Base-by-base conservation (phyloP, 352 stramenopile genomes). In the Hyaloperonospora arabidopsidis region DNA sequence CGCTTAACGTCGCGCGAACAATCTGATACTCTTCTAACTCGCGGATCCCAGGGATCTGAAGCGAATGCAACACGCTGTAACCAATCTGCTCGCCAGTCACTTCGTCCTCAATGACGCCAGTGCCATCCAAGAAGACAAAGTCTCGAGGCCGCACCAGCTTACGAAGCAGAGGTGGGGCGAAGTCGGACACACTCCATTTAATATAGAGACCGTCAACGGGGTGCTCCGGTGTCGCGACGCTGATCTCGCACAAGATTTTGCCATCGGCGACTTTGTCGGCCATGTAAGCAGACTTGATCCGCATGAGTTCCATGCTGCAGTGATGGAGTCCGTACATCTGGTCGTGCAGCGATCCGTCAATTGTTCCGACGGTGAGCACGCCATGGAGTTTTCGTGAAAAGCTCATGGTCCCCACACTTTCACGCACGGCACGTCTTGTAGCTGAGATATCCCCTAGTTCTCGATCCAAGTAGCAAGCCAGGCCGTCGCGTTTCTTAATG, bases 241-340 rank as follows among this genome's bases (percentile, higher is more conserved):
- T 41, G 19, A 88, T 54, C n/a, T 63, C 54, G 0, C 57, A 52
- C 1, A 88, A 47, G 19, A 86, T 65, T 10, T 58, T 67, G 29
- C 62, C 70, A 59, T 88, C 75, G 21, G 65, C 56, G 47, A 80
- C 79, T 47, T 76, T 75, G 48, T 79, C 69, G 2, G 50, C 39
- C 45, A 72, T 64, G 57, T 82, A 84, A 21, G 72, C 64, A 0
- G 73, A 67, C 57, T 77, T 79, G 52, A 87, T 75, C 17, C 58
- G 52, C 70, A 85, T 76, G 32, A 67, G 60, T 5, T 70, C 65
- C 40, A 70, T 73, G 17, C 65, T 80, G 32, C 72, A 63, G 59
- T 70, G 68, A 35, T 84, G 60, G 25, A 76, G 60, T 13, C 71
- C 75, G 58, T 85, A 88, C 55, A 84, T 68, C 36, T 84, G 62